Evolutionary conservation across 2,329 filamentous ascomycete species (phyloP).

Genomic region (Monosporascus cannonballus): DNA sequence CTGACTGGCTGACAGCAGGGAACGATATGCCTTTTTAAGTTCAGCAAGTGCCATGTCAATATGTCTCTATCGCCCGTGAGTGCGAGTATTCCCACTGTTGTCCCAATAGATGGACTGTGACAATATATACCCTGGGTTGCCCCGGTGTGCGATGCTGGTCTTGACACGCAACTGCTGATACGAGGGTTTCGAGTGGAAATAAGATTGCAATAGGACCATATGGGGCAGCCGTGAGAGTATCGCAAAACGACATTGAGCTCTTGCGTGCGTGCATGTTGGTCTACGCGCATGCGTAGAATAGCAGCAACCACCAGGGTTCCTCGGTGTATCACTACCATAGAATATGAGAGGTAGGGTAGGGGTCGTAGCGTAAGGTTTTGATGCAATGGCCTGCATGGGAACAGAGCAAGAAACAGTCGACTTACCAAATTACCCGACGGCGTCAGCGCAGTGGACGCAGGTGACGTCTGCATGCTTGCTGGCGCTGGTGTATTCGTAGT

Average conservation of each 20-base stretch:
- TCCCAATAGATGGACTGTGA: too few relatives aligned
- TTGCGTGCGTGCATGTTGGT: neutral
- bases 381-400: neutral
- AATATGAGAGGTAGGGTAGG: neutral
- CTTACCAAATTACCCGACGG: conserved; percentile 25
- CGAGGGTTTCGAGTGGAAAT: neutral
- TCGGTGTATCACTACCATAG: too few relatives aligned
- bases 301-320: too few relatives aligned
- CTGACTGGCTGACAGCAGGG: too few relatives aligned
- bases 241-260: neutral
- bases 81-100: too few relatives aligned
- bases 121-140: too few relatives aligned
- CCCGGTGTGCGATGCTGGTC: too few relatives aligned
- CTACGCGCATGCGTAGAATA: too few relatives aligned
- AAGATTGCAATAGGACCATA: neutral
- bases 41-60: too few relatives aligned
- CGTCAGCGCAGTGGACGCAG: conserved; percentile 24
- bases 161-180: too few relatives aligned
- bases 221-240: neutral
- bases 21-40: too few relatives aligned
- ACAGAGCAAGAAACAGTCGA: conserved; percentile 3
- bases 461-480: conserved; percentile 17
- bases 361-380: neutral
- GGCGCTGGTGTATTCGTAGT: conserved; percentile 7
- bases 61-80: too few relatives aligned